phyloP scores from a whole-genome alignment of 2,329 filamentous ascomycete genomes.

The Colletotrichum spinosum region DNA sequence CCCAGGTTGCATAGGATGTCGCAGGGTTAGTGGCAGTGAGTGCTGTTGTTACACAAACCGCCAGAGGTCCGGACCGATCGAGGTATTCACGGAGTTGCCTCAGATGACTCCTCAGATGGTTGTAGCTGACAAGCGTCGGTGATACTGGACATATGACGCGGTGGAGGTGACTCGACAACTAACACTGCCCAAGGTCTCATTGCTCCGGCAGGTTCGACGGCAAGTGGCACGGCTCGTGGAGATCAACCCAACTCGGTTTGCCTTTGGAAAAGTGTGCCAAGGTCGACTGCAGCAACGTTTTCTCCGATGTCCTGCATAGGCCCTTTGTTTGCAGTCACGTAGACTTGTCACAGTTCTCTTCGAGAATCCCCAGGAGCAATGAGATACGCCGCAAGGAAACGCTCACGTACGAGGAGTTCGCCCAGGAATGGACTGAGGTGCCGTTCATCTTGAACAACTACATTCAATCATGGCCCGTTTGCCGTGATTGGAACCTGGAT shows the following conservation, averaged over 20 bases:
- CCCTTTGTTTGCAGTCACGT: constrained; percentile 92
- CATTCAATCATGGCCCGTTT: constrained; percentile 85
- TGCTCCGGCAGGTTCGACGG: constrained; percentile 44
- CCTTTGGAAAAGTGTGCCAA: constrained; percentile 60
- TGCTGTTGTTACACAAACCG: neutral
- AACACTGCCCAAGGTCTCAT: constrained; percentile 30
- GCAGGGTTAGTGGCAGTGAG: neutral
- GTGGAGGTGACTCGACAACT: constrained; percentile 6
- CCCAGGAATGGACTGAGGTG: constrained; percentile 77
- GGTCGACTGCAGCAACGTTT: constrained; percentile 82
- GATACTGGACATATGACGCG: too few species aligned
- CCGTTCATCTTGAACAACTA: constrained; percentile 90
- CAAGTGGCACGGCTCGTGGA: constrained; percentile 86
- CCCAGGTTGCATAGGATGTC: neutral
- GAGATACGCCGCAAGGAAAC: constrained; percentile 77
- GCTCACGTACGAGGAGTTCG: constrained; percentile 79
- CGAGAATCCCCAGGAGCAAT: constrained; percentile 79
- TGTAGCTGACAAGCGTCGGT: too few species aligned
- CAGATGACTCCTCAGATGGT: too few species aligned
- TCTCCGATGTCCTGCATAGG: constrained; percentile 89
- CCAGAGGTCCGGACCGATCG: too few species aligned
- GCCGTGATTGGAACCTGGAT: constrained; percentile 78
- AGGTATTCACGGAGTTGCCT: neutral
- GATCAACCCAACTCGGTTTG: constrained; percentile 78
- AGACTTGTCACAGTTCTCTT: constrained; percentile 72